Evolutionary conservation across 176 grass and related monocot genomes (phyloP).

Genomic region (Puccinellia tenuiflora): DNA sequence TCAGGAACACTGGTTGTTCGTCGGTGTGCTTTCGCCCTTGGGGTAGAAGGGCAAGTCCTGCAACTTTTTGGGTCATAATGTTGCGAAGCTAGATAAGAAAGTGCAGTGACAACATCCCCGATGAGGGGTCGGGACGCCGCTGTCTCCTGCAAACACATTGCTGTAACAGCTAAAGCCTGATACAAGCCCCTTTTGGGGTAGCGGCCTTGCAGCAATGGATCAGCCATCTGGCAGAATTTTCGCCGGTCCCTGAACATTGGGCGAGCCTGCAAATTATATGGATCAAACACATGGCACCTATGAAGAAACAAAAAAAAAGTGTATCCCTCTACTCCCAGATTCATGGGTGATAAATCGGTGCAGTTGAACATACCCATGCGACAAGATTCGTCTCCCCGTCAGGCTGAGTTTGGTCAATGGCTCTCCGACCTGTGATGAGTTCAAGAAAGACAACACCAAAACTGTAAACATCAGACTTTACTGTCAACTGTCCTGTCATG

Average conservation of each 20-base stretch:
- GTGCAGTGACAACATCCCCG: conserved; percentile 90
- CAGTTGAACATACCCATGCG: conserved; percentile 65
- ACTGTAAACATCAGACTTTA: conserved; percentile 99
- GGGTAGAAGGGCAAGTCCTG: conserved; percentile 57
- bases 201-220: conserved; percentile 55
- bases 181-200: conserved; percentile 91
- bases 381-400: conserved; percentile 86
- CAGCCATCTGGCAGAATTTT: conserved; percentile 82
- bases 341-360: not conserved
- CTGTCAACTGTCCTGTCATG: conserved; percentile 97
- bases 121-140: conserved; percentile 77
- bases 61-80: conserved; percentile 63
- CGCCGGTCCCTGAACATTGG: conserved; percentile 91
- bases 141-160: conserved; percentile 96
- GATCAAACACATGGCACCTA: conserved; percentile 2
- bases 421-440: conserved; percentile 85
- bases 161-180: conserved; percentile 86
- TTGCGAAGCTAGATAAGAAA: conserved; percentile 85
- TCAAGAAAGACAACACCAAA: conserved; percentile 99
- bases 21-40: conserved; percentile 47
- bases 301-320: conserved; percentile 21
- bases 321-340: not conserved
- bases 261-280: conserved; percentile 60
- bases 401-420: conserved; percentile 71
- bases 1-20: conserved; percentile 54